phyloP scores from a whole-genome alignment of 257 asterid genomes.

The Linderniella brevidens region DNA sequence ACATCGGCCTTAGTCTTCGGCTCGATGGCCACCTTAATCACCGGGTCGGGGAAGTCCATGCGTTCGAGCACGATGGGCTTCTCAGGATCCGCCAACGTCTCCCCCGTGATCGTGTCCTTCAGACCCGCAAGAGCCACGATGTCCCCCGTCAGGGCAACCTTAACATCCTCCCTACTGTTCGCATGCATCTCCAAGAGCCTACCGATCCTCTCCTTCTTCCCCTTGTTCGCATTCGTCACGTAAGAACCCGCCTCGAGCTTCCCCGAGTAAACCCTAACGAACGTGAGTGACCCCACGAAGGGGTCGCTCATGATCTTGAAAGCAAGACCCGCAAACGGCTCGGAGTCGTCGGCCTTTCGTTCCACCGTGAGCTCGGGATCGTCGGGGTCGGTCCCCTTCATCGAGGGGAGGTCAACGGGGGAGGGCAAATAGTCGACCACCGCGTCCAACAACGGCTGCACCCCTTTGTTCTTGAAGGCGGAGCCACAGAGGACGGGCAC shows the following conservation, averaged over 20 bases:
- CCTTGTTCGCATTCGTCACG: conserved; percentile 74
- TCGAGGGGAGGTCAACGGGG: conserved; percentile 73
- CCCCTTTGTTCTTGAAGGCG: conserved; percentile 91
- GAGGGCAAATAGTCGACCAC: conserved; percentile 89
- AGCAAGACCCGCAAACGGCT: conserved; percentile 85
- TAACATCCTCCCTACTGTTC: conserved; percentile 85
- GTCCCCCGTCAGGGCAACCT: conserved; percentile 72
- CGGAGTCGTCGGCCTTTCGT: conserved; percentile 42
- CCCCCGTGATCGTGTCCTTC: conserved; percentile 90
- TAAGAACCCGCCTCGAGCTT: conserved; percentile 81
- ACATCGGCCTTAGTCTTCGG: conserved; percentile 94
- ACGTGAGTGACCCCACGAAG: conserved; percentile 87
- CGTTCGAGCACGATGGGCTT: conserved; percentile 77
- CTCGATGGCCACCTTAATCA: conserved; percentile 94
- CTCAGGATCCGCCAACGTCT: conserved; percentile 73
- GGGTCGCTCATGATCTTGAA: conserved; percentile 93
- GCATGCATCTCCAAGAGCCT: conserved; percentile 96
- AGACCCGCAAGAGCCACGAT: conserved; percentile 93
- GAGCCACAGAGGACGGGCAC: conserved; percentile 93
- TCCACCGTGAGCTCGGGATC: conserved; percentile 51
- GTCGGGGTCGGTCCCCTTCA: conserved; percentile 88
- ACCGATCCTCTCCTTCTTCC: conserved; percentile 87
- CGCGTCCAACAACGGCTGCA: conserved; percentile 80
- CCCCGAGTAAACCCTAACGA: conserved; percentile 73
- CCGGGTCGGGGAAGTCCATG: conserved; percentile 99